Conservation (phyloP, 2,329 filamentous ascomycete genomes). For the Ceratocystis destructans region DNA sequence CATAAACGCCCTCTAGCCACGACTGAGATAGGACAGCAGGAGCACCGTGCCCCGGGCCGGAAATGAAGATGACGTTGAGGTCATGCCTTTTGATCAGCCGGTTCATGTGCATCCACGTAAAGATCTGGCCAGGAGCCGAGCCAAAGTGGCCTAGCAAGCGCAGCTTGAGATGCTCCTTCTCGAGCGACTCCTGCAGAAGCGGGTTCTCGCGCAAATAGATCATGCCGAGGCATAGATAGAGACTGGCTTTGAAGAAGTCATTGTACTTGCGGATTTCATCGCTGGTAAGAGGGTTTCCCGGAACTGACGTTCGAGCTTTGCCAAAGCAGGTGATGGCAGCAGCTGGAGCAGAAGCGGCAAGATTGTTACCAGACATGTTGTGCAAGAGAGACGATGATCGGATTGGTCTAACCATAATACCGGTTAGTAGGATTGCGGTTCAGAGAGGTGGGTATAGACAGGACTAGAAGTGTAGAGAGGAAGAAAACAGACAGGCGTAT, state of each 20-base stretch:
- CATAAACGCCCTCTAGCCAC: conserved; percentile 65
- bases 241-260: conserved; percentile 59
- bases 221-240: conserved; percentile 68
- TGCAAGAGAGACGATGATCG: not conserved
- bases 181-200: conserved; percentile 54
- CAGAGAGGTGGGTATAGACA: no score
- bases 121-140: conserved; percentile 65
- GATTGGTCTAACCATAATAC: not conserved
- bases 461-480: no score
- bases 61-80: conserved; percentile 57
- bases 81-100: conserved; percentile 70
- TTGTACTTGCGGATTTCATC: conserved; percentile 56
- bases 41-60: conserved; percentile 64
- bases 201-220: conserved; percentile 65
- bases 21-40: conserved; percentile 63
- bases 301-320: conserved; percentile 49
- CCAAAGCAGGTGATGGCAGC: conserved; percentile 48
- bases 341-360: not conserved
- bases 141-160: conserved; percentile 67
- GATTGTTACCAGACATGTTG: not conserved
- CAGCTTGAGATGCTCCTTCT: conserved; percentile 56
- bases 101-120: conserved; percentile 73
- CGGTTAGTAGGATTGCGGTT: no score
- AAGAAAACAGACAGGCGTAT: no score
- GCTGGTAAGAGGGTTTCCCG: conserved; percentile 45